Percentiles rank a stretch among this genome's conserved stretches.
Conservation (phyloP, 1,139 yeast species). For the Martiniozyma asiatica region DNA sequence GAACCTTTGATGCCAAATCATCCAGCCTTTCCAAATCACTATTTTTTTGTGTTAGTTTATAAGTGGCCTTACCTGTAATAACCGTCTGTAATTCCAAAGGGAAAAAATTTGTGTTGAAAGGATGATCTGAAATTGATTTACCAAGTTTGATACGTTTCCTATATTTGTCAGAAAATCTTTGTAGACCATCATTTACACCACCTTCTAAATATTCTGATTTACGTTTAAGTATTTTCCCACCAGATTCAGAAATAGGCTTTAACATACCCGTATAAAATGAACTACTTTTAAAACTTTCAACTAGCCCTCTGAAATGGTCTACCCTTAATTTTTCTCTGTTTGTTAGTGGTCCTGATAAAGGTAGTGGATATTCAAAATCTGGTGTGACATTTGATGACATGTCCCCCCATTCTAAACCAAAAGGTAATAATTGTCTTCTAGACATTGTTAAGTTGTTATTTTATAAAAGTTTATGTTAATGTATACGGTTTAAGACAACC, state of each 20-base stretch:
- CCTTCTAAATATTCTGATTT: conserved; percentile 21
- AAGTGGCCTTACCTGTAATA: conserved; percentile 34
- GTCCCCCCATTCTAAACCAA: conserved; percentile 60
- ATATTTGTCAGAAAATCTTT: conserved; percentile 65
- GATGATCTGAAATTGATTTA: conserved; percentile 71
- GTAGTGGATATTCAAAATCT: conserved; percentile 35
- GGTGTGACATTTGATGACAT: conserved; percentile 28
- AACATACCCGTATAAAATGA: conserved; percentile 63
- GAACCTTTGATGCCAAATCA: conserved; percentile 38
- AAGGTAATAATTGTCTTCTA: conserved; percentile 36
- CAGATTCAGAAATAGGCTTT: conserved; percentile 17
- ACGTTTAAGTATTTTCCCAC: conserved; percentile 6
- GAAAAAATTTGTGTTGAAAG: conserved; percentile 58
- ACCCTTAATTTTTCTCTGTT: conserved; percentile 46
- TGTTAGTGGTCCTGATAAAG: conserved; percentile 55
- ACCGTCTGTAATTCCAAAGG: conserved; percentile 68
- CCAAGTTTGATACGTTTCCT: conserved; percentile 66
- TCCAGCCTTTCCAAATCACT: conserved; percentile 31
- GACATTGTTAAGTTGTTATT: conserved; percentile 7
- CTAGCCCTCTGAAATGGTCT: no score
- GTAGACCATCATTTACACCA: conserved; percentile 46
- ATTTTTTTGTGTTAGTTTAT: conserved; percentile 26
- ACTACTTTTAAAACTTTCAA: no score
- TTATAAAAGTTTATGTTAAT: neutral
- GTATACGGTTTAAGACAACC: neutral